These are phyloP conservation scores for Penicillium sp. DNA, from an alignment of 2,329 filamentous ascomycete genomes.

Conservation along the genomic window DNA sequence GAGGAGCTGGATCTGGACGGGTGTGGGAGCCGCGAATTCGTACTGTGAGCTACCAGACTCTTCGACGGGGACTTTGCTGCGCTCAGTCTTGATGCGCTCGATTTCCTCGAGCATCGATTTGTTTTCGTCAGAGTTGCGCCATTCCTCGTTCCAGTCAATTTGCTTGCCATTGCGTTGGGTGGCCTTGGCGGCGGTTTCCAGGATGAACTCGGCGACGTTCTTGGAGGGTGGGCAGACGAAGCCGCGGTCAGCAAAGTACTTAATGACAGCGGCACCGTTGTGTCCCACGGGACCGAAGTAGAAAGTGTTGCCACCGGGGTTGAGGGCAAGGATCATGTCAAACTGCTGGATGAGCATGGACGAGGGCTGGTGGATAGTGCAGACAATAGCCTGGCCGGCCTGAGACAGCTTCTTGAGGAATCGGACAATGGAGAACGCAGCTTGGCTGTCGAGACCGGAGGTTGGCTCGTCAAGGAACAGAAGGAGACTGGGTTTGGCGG, in stretches of 20 bases:
- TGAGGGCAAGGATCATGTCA: slow-evolving; percentile 71
- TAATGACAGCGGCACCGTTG: slow-evolving; percentile 64
- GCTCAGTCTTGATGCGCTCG: slow-evolving; percentile 60
- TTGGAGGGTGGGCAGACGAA: slow-evolving; percentile 66
- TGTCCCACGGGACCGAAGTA: slow-evolving; percentile 73
- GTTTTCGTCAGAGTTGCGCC: slow-evolving; percentile 66
- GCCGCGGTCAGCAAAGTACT: slow-evolving; percentile 69
- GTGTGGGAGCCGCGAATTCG: slow-evolving; percentile 68
- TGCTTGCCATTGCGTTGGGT: slow-evolving; percentile 56
- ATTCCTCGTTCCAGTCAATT: slow-evolving; percentile 75
- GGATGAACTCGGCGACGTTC: slow-evolving; percentile 68
- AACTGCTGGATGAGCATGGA: slow-evolving; percentile 71
- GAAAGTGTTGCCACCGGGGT: slow-evolving; percentile 69
- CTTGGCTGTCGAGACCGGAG: slow-evolving; percentile 69
- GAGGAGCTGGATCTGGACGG: slow-evolving; percentile 64
- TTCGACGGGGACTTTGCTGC: slow-evolving; percentile 52
- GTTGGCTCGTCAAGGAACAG: slow-evolving; percentile 75
- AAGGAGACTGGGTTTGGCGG: slow-evolving; percentile 67
- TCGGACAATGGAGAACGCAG: slow-evolving; percentile 67
- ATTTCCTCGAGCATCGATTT: slow-evolving; percentile 65
- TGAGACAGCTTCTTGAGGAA: slow-evolving; percentile 69
- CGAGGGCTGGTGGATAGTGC: slow-evolving; percentile 73
- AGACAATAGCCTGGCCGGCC: slow-evolving; percentile 71
- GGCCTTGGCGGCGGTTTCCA: slow-evolving; percentile 65
- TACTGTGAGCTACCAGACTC: slow-evolving; percentile 41